Evolutionary conservation across 805 yeast genomes (phyloP), one percentile per base, ranked within the genome.

Genomic region (Scheffersomyces spartinae): DNA sequence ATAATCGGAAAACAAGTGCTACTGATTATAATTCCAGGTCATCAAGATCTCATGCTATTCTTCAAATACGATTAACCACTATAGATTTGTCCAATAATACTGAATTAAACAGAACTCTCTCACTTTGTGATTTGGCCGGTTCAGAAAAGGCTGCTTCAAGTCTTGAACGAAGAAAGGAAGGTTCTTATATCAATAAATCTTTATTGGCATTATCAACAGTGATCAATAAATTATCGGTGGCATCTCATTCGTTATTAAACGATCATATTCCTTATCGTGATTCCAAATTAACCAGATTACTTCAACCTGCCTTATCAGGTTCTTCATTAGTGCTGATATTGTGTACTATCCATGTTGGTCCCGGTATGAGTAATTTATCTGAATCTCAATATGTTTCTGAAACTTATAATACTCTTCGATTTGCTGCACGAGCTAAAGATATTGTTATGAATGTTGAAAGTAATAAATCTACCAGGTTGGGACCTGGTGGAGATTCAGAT

Each of bases 41-140:
- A 7, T 83, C 95, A 0, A 67, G 98, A 36, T 82, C 95, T 2
- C 98, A 88, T 48, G 94, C 96, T 0, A 76, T 88, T 13, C 71
- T 88, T 6, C 74, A 81, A 45, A 63, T 91, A 12, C 60, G 73
- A 30, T 45, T 88, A 10, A 56, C 57, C 3, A 47, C 59, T 4
- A 55, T 62, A 2, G 68, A 67, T 45, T 28, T 55, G 8, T 34
- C 42, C 1, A 49, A 58, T 8, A 64, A 61, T 4, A 36, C 45
- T 1, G 65, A 60, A 27, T 54, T 51, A 9, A 50, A 59, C 19
- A 67, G 85, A 18, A 74, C 84, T 0, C 67, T 88, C 17, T 82
- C 88, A 17, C 61, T 88, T 29, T 88, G 97, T 57, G 98, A 88
- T 53, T 65, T 88, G 42, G 98, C 98, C 0, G 98, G 98, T 15